phyloP scores from a whole-genome alignment of 176 grass and related monocot genomes.

The Raddia distichophylla region DNA sequence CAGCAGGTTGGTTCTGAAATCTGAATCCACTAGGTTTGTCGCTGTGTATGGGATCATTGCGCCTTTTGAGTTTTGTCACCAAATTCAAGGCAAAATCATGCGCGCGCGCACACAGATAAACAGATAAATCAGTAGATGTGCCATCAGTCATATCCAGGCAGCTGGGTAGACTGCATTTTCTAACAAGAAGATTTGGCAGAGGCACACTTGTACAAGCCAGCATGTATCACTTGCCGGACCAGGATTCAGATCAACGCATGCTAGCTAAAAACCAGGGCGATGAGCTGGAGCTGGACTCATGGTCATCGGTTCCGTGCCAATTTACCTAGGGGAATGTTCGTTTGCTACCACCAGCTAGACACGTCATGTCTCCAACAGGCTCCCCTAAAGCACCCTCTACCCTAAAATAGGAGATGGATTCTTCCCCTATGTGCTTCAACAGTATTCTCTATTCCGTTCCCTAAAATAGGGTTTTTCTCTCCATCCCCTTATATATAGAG shows the following conservation, averaged over 20 bases:
- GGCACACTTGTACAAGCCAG: background rate
- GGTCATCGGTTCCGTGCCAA: background rate
- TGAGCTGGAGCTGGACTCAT: background rate
- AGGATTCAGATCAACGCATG: background rate
- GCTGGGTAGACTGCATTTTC: background rate
- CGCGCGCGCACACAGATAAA: no score
- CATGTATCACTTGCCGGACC: background rate
- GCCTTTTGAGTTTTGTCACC: background rate
- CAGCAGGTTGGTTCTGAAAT: constrained; percentile 1
- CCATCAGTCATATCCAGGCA: background rate
- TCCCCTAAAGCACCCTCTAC: no score
- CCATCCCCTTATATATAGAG: no score
- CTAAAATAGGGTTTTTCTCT: no score
- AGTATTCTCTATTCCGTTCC: no score
- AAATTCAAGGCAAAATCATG: background rate
- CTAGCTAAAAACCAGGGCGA: constrained; percentile 26
- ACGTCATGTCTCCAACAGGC: no score
- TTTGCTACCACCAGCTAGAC: background rate
- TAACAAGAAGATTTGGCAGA: background rate
- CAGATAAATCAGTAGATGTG: background rate
- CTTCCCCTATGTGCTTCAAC: no score
- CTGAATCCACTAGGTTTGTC: constrained; percentile 1
- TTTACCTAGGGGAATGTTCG: background rate
- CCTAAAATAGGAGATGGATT: no score
- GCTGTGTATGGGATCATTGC: background rate